These are phyloP conservation scores for Capsicum chinense DNA, from an alignment of 257 asterid genomes.

Conservation along the genomic window DNA sequence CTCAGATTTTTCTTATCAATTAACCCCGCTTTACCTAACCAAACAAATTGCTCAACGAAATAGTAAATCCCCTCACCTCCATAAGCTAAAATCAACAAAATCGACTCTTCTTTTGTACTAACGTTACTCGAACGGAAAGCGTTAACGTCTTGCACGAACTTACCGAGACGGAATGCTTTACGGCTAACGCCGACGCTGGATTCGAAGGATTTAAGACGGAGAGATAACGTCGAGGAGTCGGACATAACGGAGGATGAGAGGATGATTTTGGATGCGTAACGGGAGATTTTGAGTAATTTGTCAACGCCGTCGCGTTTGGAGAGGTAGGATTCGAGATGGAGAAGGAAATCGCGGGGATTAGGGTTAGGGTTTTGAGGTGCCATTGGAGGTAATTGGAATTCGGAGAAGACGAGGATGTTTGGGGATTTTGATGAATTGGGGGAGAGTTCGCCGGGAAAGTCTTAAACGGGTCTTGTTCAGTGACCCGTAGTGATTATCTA, in stretches of 20 bases:
- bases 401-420: constrained; percentile 9
- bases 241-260: constrained; percentile 62
- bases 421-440: neutral
- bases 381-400: neutral
- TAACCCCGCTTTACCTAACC: constrained; percentile 78
- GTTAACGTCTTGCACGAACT: constrained; percentile 86
- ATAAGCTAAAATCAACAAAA: constrained; percentile 52
- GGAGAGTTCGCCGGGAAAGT: neutral
- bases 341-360: constrained; percentile 53
- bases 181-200: constrained; percentile 89
- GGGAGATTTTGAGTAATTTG: constrained; percentile 80
- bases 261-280: constrained; percentile 84
- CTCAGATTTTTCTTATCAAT: constrained; percentile 59
- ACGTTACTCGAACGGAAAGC: constrained; percentile 52
- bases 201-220: constrained; percentile 80
- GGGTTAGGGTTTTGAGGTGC: constrained; percentile 34
- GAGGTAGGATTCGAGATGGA: constrained; percentile 78
- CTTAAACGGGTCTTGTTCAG: too few species aligned
- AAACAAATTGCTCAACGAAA: constrained; percentile 85
- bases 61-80: constrained; percentile 91
- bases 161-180: constrained; percentile 91
- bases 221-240: constrained; percentile 33
- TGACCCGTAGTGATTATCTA: too few species aligned
- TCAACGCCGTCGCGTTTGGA: constrained; percentile 93
- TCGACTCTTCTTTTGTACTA: constrained; percentile 35